A percentile compares a stretch with the other conserved stretches of the same genome.
Conservation (phyloP, 371 early-diverging fungal genomes). For the Astathelohania contejeani region DNA sequence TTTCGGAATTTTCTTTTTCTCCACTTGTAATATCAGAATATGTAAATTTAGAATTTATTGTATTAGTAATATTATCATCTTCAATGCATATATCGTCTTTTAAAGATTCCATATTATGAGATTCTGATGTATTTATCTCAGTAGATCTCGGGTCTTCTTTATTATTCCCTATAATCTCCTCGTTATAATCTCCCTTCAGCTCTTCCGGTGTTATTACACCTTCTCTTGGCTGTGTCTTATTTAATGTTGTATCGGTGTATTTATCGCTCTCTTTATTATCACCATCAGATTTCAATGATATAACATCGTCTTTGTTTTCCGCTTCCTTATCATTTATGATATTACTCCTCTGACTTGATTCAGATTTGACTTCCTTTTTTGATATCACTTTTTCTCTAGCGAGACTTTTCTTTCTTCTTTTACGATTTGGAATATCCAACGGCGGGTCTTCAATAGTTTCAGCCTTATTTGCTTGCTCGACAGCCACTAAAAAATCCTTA, state of each 20-base stretch:
- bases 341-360: too few species aligned
- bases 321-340: not conserved
- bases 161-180: not conserved
- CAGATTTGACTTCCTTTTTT: not conserved
- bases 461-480: not conserved
- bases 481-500: slow-evolving; percentile 8
- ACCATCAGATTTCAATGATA: not conserved
- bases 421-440: not conserved
- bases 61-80: not conserved
- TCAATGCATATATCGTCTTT: not conserved
- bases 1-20: too few species aligned
- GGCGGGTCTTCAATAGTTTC: slow-evolving; percentile 16
- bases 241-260: not conserved
- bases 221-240: not conserved
- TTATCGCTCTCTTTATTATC: not conserved
- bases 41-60: not conserved
- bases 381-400: not conserved
- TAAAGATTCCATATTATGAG: not conserved
- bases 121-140: not conserved
- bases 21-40: too few species aligned
- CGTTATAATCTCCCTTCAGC: not conserved
- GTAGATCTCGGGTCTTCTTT: not conserved
- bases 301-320: not conserved
- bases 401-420: not conserved
- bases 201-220: not conserved